Percentiles rank a stretch among this genome's conserved stretches.
These are phyloP conservation scores for Pistacia integerrima DNA, from an alignment of 345 rosid genomes.

Conservation along the genomic window DNA sequence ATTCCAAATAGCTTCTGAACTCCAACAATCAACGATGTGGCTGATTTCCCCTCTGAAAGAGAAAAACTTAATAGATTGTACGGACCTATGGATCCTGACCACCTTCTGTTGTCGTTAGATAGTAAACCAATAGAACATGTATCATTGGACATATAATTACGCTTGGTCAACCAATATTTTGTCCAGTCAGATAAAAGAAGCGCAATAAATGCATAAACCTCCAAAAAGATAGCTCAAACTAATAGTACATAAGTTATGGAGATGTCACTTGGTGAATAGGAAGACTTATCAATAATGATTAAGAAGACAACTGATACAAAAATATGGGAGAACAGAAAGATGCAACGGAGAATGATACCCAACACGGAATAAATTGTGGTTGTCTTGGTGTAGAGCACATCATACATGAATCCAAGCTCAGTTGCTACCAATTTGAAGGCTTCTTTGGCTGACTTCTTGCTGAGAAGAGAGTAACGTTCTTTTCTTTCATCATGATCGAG, in stretches of 20 bases:
- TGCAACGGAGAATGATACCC: constrained; percentile 11
- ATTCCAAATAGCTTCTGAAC: neutral
- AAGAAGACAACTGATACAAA: constrained; percentile 18
- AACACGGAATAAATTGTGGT: neutral
- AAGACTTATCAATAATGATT: neutral
- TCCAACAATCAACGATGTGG: neutral
- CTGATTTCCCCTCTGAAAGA: too few species aligned
- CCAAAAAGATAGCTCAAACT: neutral
- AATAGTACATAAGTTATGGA: neutral
- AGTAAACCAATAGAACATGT: neutral
- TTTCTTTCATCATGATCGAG: neutral
- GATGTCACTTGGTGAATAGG: neutral
- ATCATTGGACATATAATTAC: neutral
- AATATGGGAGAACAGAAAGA: constrained; percentile 12
- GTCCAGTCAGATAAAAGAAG: constrained; percentile 24
- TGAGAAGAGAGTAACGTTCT: neutral
- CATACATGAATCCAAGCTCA: constrained; percentile 15
- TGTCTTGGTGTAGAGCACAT: constrained; percentile 30
- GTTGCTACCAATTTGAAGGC: constrained; percentile 20
- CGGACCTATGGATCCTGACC: constrained; percentile 24
- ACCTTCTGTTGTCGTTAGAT: neutral
- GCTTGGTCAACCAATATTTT: constrained; percentile 1
- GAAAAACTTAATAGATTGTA: neutral
- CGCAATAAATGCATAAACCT: neutral
- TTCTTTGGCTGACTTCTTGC: neutral